Evolutionary conservation across 371 early-diverging fungal genomes (phyloP).

Genomic region (Mortierella sp.): DNA sequence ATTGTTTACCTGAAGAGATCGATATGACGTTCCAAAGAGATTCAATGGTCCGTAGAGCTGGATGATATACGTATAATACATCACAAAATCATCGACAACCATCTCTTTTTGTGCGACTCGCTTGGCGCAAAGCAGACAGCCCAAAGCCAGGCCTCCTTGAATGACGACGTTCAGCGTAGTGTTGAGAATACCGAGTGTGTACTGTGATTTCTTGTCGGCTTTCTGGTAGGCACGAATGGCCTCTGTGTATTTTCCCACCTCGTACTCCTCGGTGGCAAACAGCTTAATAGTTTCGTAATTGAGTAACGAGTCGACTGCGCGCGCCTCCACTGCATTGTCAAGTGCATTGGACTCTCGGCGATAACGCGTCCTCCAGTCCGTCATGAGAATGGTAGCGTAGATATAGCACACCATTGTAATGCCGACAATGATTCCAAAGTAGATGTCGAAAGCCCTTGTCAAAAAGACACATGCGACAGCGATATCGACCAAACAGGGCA

Average conservation of each 20-base stretch:
- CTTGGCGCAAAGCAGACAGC: constrained; percentile 84
- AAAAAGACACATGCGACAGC: constrained; percentile 84
- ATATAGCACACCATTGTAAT: constrained; percentile 92
- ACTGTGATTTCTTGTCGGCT: constrained; percentile 83
- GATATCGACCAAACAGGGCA: constrained; percentile 92
- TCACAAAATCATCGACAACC: constrained; percentile 90
- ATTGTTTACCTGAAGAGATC: constrained; percentile 46
- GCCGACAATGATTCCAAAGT: constrained; percentile 88
- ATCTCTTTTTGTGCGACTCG: constrained; percentile 80
- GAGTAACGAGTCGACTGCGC: constrained; percentile 92
- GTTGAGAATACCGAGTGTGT: constrained; percentile 85
- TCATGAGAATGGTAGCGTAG: constrained; percentile 84
- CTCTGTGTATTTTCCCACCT: constrained; percentile 82
- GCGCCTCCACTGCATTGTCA: constrained; percentile 82
- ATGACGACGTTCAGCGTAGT: constrained; percentile 89
- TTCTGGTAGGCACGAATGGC: constrained; percentile 84
- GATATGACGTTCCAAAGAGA: constrained; percentile 56
- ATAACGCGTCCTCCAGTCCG: constrained; percentile 94
- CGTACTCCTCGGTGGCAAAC: constrained; percentile 85
- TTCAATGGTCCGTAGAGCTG: constrained; percentile 83
- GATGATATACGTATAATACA: constrained; percentile 87
- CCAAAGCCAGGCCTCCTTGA: constrained; percentile 82
- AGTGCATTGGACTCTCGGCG: constrained; percentile 82
- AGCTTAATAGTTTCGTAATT: constrained; percentile 98
- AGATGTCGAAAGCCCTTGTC: constrained; percentile 77